These are phyloP conservation scores for Cryptococcus neoformans DNA, from an alignment of 1,284 basidiomycete genomes.

Conservation along the genomic window DNA sequence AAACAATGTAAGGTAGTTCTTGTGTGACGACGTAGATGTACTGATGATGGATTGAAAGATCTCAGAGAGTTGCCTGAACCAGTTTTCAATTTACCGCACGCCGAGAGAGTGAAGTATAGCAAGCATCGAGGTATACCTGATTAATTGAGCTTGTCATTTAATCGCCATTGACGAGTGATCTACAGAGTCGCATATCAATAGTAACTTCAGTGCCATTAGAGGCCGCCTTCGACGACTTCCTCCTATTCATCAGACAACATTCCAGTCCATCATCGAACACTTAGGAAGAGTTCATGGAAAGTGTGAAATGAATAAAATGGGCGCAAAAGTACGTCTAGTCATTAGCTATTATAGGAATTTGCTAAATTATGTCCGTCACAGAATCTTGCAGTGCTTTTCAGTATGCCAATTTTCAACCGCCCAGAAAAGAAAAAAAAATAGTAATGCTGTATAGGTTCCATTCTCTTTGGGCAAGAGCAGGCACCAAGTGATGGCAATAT, in stretches of 20 bases:
- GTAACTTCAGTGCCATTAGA: conserved; percentile 68
- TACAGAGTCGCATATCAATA: conserved; percentile 65
- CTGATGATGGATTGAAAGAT: conserved; percentile 52
- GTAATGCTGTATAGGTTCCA: conserved; percentile 49
- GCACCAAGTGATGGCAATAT: conserved; percentile 70
- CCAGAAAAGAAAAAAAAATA: too few species aligned
- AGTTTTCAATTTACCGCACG: conserved; percentile 78
- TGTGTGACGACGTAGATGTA: not conserved
- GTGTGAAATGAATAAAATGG: conserved; percentile 88
- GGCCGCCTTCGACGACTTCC: conserved; percentile 80
- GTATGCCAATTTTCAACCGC: not conserved
- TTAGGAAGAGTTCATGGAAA: conserved; percentile 70
- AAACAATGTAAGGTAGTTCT: conserved; percentile 59
- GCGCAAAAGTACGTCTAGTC: conserved; percentile 58
- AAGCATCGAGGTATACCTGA: conserved; percentile 62
- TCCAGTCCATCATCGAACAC: conserved; percentile 85
- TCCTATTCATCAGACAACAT: conserved; percentile 80
- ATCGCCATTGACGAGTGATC: conserved; percentile 1
- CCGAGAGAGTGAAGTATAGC: conserved; percentile 79
- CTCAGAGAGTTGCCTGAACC: conserved; percentile 90
- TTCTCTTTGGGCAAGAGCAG: conserved; percentile 87
- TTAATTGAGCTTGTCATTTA: not conserved
- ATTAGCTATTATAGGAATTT: conserved; percentile 35
- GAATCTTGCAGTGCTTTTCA: conserved; percentile 81
- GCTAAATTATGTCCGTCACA: conserved; percentile 21